A percentile compares a stretch with the other conserved stretches of the same genome.
Evolutionary conservation across 2,329 filamentous ascomycete genomes (phyloP).

Genomic region (Mycocentrospora acerina): DNA sequence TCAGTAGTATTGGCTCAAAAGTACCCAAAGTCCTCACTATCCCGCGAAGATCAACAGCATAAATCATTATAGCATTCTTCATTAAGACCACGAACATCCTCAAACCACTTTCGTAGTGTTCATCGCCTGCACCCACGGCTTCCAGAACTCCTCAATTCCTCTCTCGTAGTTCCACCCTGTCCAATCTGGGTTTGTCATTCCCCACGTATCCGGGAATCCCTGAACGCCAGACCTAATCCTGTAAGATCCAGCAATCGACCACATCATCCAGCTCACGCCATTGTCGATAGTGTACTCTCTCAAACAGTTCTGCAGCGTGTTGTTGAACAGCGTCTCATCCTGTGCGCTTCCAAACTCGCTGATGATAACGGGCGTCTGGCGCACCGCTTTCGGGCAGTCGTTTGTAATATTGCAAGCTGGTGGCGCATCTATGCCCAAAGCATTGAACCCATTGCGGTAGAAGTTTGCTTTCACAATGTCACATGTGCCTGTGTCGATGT

Average conservation of each 20-base stretch:
- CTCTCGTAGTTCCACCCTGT: conserved; percentile 49
- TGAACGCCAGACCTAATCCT: conserved; percentile 50
- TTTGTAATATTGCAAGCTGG: conserved; percentile 38
- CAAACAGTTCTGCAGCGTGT: conserved; percentile 52
- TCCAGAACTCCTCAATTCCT: conserved; percentile 53
- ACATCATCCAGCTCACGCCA: conserved; percentile 53
- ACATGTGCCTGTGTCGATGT: conserved; percentile 49
- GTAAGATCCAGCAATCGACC: conserved; percentile 53
- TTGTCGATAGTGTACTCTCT: conserved; percentile 49
- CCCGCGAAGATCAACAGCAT: no score
- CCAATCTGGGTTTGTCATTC: conserved; percentile 51
- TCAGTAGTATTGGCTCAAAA: no score
- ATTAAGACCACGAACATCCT: no score
- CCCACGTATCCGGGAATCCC: conserved; percentile 52
- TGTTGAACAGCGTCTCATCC: conserved; percentile 45
- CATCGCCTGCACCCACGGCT: conserved; percentile 53
- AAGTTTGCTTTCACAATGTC: conserved; percentile 51
- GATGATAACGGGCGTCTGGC: conserved; percentile 41
- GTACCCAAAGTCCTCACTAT: no score
- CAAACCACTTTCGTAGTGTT: conserved; percentile 18
- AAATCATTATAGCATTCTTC: no score
- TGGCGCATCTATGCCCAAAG: conserved; percentile 40
- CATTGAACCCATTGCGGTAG: conserved; percentile 56
- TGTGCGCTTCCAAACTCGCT: conserved; percentile 43
- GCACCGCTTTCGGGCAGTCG: conserved; percentile 37